Conservation (phyloP, 306 rosid species). For the Fagus crenata region DNA sequence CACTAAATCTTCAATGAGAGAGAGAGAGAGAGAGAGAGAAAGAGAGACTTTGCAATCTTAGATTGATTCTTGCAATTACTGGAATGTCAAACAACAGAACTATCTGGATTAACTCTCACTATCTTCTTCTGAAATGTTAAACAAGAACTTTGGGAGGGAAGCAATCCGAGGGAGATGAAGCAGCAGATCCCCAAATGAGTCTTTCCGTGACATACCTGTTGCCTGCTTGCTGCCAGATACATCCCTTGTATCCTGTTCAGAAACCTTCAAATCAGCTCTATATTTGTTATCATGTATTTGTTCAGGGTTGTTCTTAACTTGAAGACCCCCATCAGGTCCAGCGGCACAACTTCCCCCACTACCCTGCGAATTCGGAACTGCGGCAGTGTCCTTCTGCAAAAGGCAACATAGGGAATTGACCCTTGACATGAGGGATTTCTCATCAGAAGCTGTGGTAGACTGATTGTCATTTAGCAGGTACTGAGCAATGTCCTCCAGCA, state of each 20-base stretch:
- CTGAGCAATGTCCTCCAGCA: slow-evolving; percentile 70
- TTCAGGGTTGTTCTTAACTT: slow-evolving; percentile 25
- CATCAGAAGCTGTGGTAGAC: slow-evolving; percentile 60
- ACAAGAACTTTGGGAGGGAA: slow-evolving; percentile 71
- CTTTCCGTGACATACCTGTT: slow-evolving; percentile 70
- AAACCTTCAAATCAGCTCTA: slow-evolving; percentile 32
- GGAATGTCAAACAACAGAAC: slow-evolving; percentile 16
- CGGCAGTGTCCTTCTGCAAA: slow-evolving; percentile 65
- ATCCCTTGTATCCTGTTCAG: slow-evolving; percentile 47
- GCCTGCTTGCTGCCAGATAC: slow-evolving; percentile 44
- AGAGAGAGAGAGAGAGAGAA: neutral
- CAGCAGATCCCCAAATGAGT: slow-evolving; percentile 70
- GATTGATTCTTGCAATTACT: slow-evolving; percentile 12
- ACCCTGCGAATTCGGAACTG: slow-evolving; percentile 41
- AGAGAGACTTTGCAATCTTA: slow-evolving; percentile 17
- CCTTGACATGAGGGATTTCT: slow-evolving; percentile 82
- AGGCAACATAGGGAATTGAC: slow-evolving; percentile 85
- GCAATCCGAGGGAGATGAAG: slow-evolving; percentile 76
- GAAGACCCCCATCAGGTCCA: slow-evolving; percentile 31
- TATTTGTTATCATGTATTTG: slow-evolving; percentile 22
- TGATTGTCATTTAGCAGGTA: slow-evolving; percentile 73
- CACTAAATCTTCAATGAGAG: neutral
- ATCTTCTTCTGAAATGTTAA: slow-evolving; percentile 66
- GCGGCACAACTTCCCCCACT: slow-evolving; percentile 30
- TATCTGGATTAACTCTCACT: slow-evolving; percentile 39